These are phyloP conservation scores for Achaetomium macrosporum DNA, from an alignment of 2,329 filamentous ascomycete genomes.

Conservation along the genomic window DNA sequence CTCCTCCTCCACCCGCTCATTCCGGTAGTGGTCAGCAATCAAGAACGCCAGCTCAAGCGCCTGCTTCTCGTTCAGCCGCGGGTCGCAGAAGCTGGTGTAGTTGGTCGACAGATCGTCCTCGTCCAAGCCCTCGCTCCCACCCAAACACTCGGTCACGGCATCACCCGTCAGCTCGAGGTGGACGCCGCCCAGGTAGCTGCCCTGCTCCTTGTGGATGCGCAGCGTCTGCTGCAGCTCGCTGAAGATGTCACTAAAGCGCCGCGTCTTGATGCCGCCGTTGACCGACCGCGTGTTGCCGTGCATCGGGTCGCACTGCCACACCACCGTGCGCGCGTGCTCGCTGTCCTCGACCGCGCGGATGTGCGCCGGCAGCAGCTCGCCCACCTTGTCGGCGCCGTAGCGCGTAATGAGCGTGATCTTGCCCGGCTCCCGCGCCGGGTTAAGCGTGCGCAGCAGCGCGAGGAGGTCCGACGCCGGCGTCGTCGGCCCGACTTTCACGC, in stretches of 20 bases:
- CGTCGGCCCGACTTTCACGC: constrained; percentile 89
- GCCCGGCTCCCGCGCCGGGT: constrained; percentile 73
- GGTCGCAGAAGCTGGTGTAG: constrained; percentile 96
- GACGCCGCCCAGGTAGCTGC: constrained; percentile 85
- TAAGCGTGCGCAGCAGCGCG: constrained; percentile 74
- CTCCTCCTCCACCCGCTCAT: constrained; percentile 28
- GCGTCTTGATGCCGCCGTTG: constrained; percentile 82
- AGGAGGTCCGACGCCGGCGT: constrained; percentile 74
- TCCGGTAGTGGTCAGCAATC: constrained; percentile 71
- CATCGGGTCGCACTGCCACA: constrained; percentile 99
- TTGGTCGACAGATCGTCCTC: constrained; percentile 86
- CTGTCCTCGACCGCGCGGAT: constrained; percentile 83
- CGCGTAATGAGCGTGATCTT: constrained; percentile 96
- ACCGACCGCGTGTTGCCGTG: constrained; percentile 68
- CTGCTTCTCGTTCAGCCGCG: constrained; percentile 94
- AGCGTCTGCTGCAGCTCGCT: constrained; percentile 79
- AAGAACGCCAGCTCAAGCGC: constrained; percentile 91
- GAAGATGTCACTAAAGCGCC: constrained; percentile 85
- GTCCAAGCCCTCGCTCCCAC: constrained; percentile 77
- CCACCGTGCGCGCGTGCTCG: constrained; percentile 60
- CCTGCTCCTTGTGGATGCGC: constrained; percentile 73
- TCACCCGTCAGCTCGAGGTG: constrained; percentile 95
- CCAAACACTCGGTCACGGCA: constrained; percentile 91
- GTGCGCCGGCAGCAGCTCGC: constrained; percentile 69
- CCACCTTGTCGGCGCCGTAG: constrained; percentile 77